Conservation (phyloP, 1,139 yeast species). For the Debaryomyces subglobosus region DNA sequence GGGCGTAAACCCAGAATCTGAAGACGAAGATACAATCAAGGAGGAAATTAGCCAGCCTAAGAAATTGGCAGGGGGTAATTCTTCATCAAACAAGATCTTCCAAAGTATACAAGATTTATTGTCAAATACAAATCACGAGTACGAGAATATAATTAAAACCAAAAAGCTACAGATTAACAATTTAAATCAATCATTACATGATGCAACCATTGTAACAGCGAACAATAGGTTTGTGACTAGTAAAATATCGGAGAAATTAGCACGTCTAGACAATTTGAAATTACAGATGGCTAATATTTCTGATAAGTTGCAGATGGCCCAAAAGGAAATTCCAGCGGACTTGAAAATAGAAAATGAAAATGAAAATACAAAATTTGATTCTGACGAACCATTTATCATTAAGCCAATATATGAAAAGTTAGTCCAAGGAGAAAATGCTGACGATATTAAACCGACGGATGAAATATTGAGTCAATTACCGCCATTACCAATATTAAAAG, state of each 20-base stretch:
- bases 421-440: constrained; percentile 33
- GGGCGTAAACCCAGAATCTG: constrained; percentile 15
- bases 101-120: constrained; percentile 47
- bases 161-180: constrained; percentile 41
- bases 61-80: not conserved
- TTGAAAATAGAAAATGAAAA: constrained; percentile 18
- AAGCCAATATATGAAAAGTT: constrained; percentile 57
- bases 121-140: constrained; percentile 42
- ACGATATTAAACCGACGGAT: constrained; percentile 29
- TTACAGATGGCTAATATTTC: constrained; percentile 47
- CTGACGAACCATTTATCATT: constrained; percentile 83
- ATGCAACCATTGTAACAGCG: constrained; percentile 48
- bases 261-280: constrained; percentile 44
- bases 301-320: constrained; percentile 36
- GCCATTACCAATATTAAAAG: constrained; percentile 65
- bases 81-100: constrained; percentile 37
- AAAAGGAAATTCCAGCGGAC: constrained; percentile 25
- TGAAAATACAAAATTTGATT: constrained; percentile 52
- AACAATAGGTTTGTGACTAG: constrained; percentile 44
- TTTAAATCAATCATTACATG: constrained; percentile 43
- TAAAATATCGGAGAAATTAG: constrained; percentile 42
- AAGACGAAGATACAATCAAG: constrained; percentile 4
- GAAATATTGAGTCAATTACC: constrained; percentile 47
- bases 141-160: constrained; percentile 39
- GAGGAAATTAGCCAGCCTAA: not conserved